Evolutionary conservation across 2,329 filamentous ascomycete species (phyloP), one percentile per base, ranked within the genome.

Genomic region (Scolecobasidium constrictum): DNA sequence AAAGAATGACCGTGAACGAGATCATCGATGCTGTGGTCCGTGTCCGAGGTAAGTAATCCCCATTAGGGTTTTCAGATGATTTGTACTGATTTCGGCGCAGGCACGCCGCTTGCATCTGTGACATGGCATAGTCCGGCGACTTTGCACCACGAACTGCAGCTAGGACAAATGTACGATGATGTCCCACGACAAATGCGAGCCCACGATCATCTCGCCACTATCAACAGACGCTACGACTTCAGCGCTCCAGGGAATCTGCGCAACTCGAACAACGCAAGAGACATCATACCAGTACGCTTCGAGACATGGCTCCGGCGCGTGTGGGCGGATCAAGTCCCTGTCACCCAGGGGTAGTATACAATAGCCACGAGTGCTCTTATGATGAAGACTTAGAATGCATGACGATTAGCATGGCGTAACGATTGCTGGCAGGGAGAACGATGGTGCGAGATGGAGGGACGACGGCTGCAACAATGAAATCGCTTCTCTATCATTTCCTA

Each of bases 191-290:
- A 66, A 46, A 55, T 58, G 45, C 63, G 64, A 4, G 51, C 81
- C 39, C 72, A 78, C 46, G 68, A 78, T 22, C 69, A 86, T 18
- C 66, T 83, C 28, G 79, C 78, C 22, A 86, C 82, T 0, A 75
- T 75, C 15, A 73, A 81, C 48, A 77, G 80, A 2, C 71, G 77
- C 7, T 86, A 83, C 53, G 75, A 79, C 48, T 82, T 83, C 50
- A 62, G 65, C 3, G 62, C 71, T 11, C 61, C 75, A 1, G 56
- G 52, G 2, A 81, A 77, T 47, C 61, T 86, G 13, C 40, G 43
- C 20, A 22, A 9, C 42, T 83, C 83, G 55, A 46, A 51, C 9
- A 45, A 52, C 28, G 65, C 63, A 44, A 59, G 62, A 22, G 57
- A 64, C 19, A 51, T 67, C 28, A 50, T 44, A 28, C 52, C 60